Evolutionary conservation across 441 rosid genomes (phyloP).

Genomic region (Bruguiera hainesii): DNA sequence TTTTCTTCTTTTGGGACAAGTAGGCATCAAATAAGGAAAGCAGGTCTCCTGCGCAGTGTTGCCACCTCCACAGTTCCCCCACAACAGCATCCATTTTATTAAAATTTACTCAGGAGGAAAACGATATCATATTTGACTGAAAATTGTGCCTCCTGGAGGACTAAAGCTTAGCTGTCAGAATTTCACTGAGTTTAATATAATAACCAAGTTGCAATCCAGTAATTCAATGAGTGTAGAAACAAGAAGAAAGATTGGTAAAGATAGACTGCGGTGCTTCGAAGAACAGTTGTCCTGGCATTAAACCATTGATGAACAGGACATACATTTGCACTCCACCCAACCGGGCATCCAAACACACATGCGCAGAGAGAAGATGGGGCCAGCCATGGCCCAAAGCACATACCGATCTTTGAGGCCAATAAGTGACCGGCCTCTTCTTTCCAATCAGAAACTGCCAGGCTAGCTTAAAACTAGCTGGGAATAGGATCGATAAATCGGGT

Average conservation of each 20-base stretch:
- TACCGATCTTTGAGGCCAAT: conserved; percentile 10
- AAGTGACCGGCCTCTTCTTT: conserved; percentile 22
- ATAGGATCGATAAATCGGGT: conserved; percentile 16
- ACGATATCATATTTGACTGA: not conserved
- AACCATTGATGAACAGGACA: conserved; percentile 14
- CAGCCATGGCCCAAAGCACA: not conserved
- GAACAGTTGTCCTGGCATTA: conserved; percentile 23
- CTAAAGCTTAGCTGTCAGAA: too few species aligned
- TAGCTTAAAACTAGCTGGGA: conserved; percentile 26
- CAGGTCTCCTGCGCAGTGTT: conserved; percentile 10
- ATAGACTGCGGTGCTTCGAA: conserved; percentile 20
- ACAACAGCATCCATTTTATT: conserved; percentile 8
- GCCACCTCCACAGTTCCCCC: not conserved
- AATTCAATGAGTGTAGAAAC: not conserved
- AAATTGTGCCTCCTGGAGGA: not conserved
- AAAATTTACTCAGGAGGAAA: not conserved
- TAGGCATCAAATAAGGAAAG: conserved; percentile 9
- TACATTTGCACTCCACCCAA: conserved; percentile 14
- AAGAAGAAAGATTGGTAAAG: not conserved
- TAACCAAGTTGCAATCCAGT: not conserved
- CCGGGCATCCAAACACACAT: conserved; percentile 5
- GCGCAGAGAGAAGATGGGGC: conserved; percentile 1
- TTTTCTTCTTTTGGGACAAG: conserved; percentile 12
- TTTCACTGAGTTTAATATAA: not conserved
- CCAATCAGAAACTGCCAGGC: conserved; percentile 29